Base-by-base conservation (phyloP, 768 basidiomycete species). In the Auricularia cornea region DNA sequence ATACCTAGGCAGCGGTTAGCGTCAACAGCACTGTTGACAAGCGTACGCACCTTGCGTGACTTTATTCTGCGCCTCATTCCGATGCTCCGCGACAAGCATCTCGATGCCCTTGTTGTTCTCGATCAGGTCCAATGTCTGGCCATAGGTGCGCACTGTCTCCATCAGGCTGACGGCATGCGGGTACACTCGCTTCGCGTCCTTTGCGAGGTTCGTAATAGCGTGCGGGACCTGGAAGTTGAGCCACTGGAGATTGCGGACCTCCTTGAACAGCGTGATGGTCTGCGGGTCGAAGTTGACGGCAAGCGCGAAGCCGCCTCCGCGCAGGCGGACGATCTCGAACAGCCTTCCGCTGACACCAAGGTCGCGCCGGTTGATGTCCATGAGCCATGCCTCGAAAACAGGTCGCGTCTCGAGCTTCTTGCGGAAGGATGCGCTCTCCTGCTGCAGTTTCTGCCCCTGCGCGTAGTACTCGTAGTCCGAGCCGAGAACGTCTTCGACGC, bases 391-490 rank as follows among this genome's bases (percentile, higher is more conserved):
- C 0, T 98, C 95, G 72, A 88, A 98, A 12, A 99, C 89, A 0
- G 93, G 91, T 11, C 87, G 82, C 0, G 95, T 97, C 72, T 98
- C 94, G 59, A 98, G 87, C 76, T 98, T 99, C 75, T 91, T 92
- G 56, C 93, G 86, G 83, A 99, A 99, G 0, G 93, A 90, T 3
- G 84, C 78, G 56, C 86, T 89, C 74, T 98, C 97, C 31, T 89
- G 87, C 70, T 98, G 94, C 1, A 99, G 87, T 69, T 94, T 96
- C 75, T 98, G 94, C 5, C 97, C 97, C 70, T 99, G 97, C n/a
- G 96, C 95, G 68, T 99, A 98, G 64, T 94, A 86, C 71, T 98
- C 95, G 96, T 97, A 99, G 6, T 94, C 96, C 74, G 94, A 96
- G 4, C 96, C 91, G 8, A 99, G 86, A 2, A 99, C 97, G 72